These are phyloP conservation scores for Xylariaceae sp. DNA, from an alignment of 2,329 filamentous ascomycete genomes.

Conservation along the genomic window DNA sequence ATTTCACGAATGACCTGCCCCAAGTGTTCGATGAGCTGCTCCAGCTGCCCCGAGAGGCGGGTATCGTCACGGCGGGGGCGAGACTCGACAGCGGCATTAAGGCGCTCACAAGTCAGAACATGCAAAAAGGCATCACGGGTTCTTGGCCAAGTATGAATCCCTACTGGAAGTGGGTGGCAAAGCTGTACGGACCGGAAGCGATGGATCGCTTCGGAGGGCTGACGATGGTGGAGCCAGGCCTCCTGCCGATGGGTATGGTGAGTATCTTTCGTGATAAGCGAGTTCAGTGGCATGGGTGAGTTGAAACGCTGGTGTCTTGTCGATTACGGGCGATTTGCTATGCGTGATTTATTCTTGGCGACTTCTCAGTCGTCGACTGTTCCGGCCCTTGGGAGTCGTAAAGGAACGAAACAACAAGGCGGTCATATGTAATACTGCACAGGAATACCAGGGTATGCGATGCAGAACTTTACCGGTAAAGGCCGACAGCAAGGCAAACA, in stretches of 20 bases:
- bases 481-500: too few relatives aligned
- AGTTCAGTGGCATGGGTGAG: conserved; percentile 36
- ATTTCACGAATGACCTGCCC: conserved; percentile 21
- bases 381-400: too few relatives aligned
- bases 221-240: conserved; percentile 38
- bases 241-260: conserved; percentile 45
- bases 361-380: too few relatives aligned
- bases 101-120: conserved; percentile 10
- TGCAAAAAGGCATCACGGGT: conserved; percentile 3
- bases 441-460: too few relatives aligned
- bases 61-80: conserved; percentile 24
- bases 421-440: too few relatives aligned
- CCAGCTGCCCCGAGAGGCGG: not conserved
- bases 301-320: too few relatives aligned
- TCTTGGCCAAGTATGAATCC: conserved; percentile 30
- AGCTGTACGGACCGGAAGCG: conserved; percentile 41
- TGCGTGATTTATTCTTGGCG: too few relatives aligned
- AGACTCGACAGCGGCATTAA: conserved; percentile 17
- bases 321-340: too few relatives aligned
- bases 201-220: conserved; percentile 40
- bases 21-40: conserved; percentile 25
- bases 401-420: too few relatives aligned
- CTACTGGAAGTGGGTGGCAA: conserved; percentile 46
- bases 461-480: too few relatives aligned
- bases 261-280: conserved; percentile 38